phyloP scores from a whole-genome alignment of 345 rosid species.

The Microthlaspi erraticum region DNA sequence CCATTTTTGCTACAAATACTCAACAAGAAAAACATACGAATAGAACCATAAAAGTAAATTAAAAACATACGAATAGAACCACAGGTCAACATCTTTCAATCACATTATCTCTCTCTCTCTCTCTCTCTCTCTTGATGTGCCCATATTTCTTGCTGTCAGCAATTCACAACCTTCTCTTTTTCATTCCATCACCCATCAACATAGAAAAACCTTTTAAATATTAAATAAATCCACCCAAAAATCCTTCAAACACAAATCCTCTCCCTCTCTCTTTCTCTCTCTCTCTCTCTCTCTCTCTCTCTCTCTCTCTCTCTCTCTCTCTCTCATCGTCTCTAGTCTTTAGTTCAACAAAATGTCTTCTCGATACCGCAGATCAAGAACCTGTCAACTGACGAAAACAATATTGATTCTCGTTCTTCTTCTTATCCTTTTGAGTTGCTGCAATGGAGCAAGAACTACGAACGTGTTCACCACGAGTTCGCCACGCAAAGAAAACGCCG shows the following conservation, averaged over 20 bases:
- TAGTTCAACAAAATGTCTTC: conserved; percentile 34
- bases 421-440: conserved; percentile 16
- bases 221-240: conserved; percentile 21
- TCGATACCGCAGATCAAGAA: conserved; percentile 27
- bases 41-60: conserved; percentile 25
- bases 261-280: conserved; percentile 9
- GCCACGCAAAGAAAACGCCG: conserved; percentile 33
- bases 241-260: conserved; percentile 11
- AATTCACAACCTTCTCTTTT: conserved; percentile 39
- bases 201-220: conserved; percentile 9
- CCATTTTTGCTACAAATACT: too few relatives aligned
- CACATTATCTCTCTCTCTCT: conserved; percentile 23
- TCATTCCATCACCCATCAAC: conserved; percentile 35
- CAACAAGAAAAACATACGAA: conserved; percentile 8
- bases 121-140: conserved; percentile 36
- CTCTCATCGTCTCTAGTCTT: background rate
- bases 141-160: conserved; percentile 48
- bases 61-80: conserved; percentile 26
- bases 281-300: conserved; percentile 4
- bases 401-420: conserved; percentile 10
- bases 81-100: conserved; percentile 42
- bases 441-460: conserved; percentile 44
- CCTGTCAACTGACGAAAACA: conserved; percentile 20
- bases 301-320: conserved; percentile 15
- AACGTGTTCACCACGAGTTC: conserved; percentile 33